These are phyloP conservation scores for Esteya vermicola DNA, from an alignment of 2,329 filamentous ascomycete genomes.

Conservation along the genomic window DNA sequence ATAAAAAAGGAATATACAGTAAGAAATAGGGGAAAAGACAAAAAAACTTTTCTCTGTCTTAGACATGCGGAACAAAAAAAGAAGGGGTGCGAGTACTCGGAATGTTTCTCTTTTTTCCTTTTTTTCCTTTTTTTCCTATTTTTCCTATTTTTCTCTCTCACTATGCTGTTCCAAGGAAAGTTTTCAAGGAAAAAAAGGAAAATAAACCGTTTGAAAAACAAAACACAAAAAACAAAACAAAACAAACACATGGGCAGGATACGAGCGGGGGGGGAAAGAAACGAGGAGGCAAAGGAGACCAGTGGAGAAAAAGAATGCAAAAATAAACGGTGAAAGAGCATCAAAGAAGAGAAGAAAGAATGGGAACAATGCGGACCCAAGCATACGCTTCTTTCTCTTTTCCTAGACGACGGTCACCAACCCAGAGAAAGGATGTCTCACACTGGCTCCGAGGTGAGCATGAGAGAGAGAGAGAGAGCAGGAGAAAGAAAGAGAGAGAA, in stretches of 20 bases:
- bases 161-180: too few species aligned
- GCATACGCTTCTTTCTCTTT: too few species aligned
- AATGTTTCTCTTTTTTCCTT: constrained; percentile 1
- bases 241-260: neutral
- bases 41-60: neutral
- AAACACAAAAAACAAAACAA: neutral
- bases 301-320: neutral
- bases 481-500: too few species aligned
- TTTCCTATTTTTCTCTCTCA: neutral
- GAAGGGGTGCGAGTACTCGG: neutral
- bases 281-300: neutral
- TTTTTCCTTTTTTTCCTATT: neutral
- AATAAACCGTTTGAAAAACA: neutral
- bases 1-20: too few species aligned
- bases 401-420: too few species aligned
- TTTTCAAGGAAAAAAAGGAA: neutral
- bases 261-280: neutral
- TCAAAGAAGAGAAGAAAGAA: neutral
- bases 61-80: too few species aligned
- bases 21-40: too few species aligned
- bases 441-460: too few species aligned
- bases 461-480: too few species aligned
- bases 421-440: too few species aligned
- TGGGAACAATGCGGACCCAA: too few species aligned
- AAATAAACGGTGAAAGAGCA: neutral